Base-by-base conservation (phyloP, 371 early-diverging fungal genomes). In the Zopfochytrium polystomum region DNA sequence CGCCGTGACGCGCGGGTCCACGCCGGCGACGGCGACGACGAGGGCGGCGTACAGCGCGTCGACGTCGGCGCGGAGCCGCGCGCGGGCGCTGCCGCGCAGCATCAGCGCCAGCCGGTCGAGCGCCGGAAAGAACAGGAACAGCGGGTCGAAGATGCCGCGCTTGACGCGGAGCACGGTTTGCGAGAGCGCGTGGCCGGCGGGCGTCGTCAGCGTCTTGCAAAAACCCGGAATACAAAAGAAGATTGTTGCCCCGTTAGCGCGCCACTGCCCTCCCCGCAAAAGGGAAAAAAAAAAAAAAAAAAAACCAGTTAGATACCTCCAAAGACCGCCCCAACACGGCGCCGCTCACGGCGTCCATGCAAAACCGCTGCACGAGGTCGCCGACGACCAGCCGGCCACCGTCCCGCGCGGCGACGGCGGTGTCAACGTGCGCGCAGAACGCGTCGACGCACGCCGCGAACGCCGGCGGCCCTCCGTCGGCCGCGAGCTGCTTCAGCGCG, bases 111-210 rank as follows among this genome's bases (percentile, higher is more conserved):
- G 25, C 7, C 30, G 52, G 34, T 52, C 52, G 52, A 52, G 52
- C 27, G 9, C 25, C 7, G 52, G 52, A 25, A 52, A 52, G 31
- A 52, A 52, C 11, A 52, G 34, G 52, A 26, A 52, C 5, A 52
- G 52, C 11, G 52, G 52, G n/a, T 52, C 25, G 31, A 52, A 52
- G 52, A 52, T 52, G 7, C 52, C 52, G 7, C 52, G 52, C 34
- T 52, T 52, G 34, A 52, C 34, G 18, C 13, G 11, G 27, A 22
- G 9, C 18, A 31, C 9, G 6, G 9, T 26, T 5, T n/a, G 13
- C 13, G 52, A 52, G 29, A 52, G 9, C 27, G 11, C 25, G 48
- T 7, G 38, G 18, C 18, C 38, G 7, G 7, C 11, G 11, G 18
- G 38, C 7, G 38, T 18, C n/a, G n/a, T n/a, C n/a, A n/a, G n/a